phyloP scores from a whole-genome alignment of 2,329 filamentous ascomycete species.

The Purpureocillium lavendulum region DNA sequence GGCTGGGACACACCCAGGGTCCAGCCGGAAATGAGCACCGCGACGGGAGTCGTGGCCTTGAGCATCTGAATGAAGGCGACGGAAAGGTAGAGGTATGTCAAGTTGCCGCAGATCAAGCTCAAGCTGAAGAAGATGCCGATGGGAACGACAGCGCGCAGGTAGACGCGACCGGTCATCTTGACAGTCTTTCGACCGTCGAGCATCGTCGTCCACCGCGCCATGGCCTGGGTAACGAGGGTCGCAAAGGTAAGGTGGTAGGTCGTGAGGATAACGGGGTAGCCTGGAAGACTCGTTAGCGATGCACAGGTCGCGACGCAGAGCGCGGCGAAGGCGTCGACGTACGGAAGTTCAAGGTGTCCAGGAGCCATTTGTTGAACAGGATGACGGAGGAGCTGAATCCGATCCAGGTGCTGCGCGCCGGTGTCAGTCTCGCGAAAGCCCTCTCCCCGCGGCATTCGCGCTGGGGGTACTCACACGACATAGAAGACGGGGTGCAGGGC shows the following conservation, averaged over 20 bases:
- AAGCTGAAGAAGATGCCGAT: slow-evolving; percentile 95
- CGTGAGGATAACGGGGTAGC: slow-evolving; percentile 72
- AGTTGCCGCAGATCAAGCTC: slow-evolving; percentile 91
- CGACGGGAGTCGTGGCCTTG: slow-evolving; percentile 95
- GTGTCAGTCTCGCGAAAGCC: slow-evolving; percentile 2
- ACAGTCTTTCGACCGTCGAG: slow-evolving; percentile 93
- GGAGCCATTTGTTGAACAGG: slow-evolving; percentile 98
- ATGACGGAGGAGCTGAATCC: slow-evolving; percentile 88
- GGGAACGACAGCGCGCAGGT: slow-evolving; percentile 85
- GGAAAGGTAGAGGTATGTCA: slow-evolving; percentile 90
- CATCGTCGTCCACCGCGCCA: slow-evolving; percentile 80
- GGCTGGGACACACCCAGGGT: slow-evolving; percentile 74
- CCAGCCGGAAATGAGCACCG: slow-evolving; percentile 87
- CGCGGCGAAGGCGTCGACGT: slow-evolving; percentile 13
- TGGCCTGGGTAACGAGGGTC: slow-evolving; percentile 86
- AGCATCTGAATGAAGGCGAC: slow-evolving; percentile 99
- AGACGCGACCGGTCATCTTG: slow-evolving; percentile 93
- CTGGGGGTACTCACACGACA: slow-evolving; percentile 50
- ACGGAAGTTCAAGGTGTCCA: slow-evolving; percentile 74
- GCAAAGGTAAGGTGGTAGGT: slow-evolving; percentile 95
- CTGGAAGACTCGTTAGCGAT: slow-evolving; percentile 27
- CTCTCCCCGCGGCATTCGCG: too few relatives aligned
- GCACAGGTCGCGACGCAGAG: slow-evolving; percentile 3
- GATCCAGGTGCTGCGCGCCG: slow-evolving; percentile 72
- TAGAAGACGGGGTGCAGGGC: slow-evolving; percentile 77